Percentiles rank a stretch among this genome's conserved stretches.
phyloP scores from a whole-genome alignment of 2,329 filamentous ascomycete genomes.

The Sporothrix mexicana region DNA sequence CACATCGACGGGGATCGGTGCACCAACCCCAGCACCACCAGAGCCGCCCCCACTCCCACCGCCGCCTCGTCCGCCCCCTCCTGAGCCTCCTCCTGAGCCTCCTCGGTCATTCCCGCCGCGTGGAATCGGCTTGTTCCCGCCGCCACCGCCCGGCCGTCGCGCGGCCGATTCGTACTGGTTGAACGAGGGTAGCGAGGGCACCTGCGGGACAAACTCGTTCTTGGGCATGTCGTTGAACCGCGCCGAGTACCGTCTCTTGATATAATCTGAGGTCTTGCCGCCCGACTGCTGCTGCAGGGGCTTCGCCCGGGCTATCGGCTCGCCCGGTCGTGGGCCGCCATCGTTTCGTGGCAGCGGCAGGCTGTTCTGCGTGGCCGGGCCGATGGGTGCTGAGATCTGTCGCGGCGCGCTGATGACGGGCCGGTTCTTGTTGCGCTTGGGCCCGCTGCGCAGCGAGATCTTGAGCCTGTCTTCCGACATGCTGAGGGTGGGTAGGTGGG shows the following conservation, averaged over 20 bases:
- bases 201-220: conserved; percentile 74
- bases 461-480: conserved; percentile 69
- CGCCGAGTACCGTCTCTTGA: conserved; percentile 93
- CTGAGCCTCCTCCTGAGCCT: not conserved
- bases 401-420: conserved; percentile 66
- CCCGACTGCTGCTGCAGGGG: conserved; percentile 59
- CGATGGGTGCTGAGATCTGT: conserved; percentile 66
- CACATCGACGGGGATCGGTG: conserved; percentile 70
- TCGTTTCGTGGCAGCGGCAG: conserved; percentile 34
- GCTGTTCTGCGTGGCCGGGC: conserved; percentile 39
- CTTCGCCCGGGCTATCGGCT: conserved; percentile 50
- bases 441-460: conserved; percentile 66
- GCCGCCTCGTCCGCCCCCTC: not conserved
- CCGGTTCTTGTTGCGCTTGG: conserved; percentile 67
- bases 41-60: conserved; percentile 23
- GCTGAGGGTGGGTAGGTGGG: conserved; percentile 11
- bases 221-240: conserved; percentile 82
- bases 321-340: conserved; percentile 39
- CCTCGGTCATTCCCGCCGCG: conserved; percentile 49
- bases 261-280: conserved; percentile 77
- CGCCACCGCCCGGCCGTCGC: conserved; percentile 49
- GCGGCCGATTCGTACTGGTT: conserved; percentile 61
- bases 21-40: conserved; percentile 41
- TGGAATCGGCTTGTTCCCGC: conserved; percentile 59
- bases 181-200: conserved; percentile 69